phyloP scores from a whole-genome alignment of 345 rosid genomes.

The Streptanthus diversifolius region DNA sequence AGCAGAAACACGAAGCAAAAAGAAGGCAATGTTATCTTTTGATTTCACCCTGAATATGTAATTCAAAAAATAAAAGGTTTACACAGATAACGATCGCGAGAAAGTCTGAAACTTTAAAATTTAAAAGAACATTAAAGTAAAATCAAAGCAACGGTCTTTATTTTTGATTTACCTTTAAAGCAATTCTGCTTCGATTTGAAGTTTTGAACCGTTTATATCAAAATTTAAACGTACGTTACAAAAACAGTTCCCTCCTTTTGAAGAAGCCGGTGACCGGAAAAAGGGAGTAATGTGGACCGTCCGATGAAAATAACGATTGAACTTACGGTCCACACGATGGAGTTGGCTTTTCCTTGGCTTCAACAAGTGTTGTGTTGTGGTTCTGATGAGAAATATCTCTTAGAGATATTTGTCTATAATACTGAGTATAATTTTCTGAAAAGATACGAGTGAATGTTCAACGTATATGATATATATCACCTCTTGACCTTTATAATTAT shows the following conservation, averaged over 20 bases:
- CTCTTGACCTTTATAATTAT: constrained; percentile 1
- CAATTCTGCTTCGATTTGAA: constrained; percentile 41
- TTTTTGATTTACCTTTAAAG: constrained; percentile 35
- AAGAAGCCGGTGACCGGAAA: constrained; percentile 12
- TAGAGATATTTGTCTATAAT: neutral
- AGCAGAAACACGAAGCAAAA: neutral
- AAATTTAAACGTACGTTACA: constrained; percentile 12
- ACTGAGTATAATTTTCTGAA: neutral
- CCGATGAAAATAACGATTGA: constrained; percentile 1
- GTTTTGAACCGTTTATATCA: constrained; percentile 35
- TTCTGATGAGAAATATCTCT: constrained; percentile 2
- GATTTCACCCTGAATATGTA: neutral
- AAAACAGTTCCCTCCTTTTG: constrained; percentile 13
- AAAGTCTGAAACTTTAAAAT: constrained; percentile 34
- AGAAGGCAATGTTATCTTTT: neutral
- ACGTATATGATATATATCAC: neutral
- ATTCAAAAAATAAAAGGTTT: constrained; percentile 2
- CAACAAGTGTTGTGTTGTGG: constrained; percentile 23
- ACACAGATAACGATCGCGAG: constrained; percentile 21
- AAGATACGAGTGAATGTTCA: constrained; percentile 32
- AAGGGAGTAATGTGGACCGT: constrained; percentile 12
- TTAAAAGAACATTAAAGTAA: constrained; percentile 35
- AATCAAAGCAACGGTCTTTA: constrained; percentile 55
- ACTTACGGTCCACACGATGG: constrained; percentile 3
- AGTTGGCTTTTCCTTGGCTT: constrained; percentile 25